These are phyloP conservation scores for Melocanna baccifera DNA, from an alignment of 176 grass and related monocot genomes.

Conservation along the genomic window DNA sequence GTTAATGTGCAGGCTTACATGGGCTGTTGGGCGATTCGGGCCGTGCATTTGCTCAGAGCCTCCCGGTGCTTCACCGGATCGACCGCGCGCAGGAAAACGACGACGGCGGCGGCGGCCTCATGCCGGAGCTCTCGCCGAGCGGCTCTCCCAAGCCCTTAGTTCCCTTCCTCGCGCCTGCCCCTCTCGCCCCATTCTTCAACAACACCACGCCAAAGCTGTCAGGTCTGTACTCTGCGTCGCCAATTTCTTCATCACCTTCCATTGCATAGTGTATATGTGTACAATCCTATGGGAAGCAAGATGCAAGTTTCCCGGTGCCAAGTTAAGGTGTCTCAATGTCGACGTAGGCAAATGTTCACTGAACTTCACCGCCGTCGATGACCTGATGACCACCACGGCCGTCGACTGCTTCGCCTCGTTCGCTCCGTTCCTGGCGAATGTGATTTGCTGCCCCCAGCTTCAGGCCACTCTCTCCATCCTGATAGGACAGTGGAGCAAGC, in stretches of 20 bases:
- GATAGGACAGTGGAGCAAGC: conserved; percentile 88
- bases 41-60: conserved; percentile 39
- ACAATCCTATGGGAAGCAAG: not conserved
- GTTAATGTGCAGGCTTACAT: conserved; percentile 49
- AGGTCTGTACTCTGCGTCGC: conserved; percentile 32
- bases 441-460: conserved; percentile 95
- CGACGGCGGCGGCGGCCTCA: conserved; percentile 28
- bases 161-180: conserved; percentile 69
- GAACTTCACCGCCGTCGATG: conserved; percentile 67
- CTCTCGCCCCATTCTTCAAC: conserved; percentile 80
- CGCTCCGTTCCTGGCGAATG: conserved; percentile 86
- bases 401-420: conserved; percentile 79
- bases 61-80: conserved; percentile 26
- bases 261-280: not conserved
- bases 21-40: conserved; percentile 27
- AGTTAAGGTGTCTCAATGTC: not conserved
- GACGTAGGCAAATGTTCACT: conserved; percentile 68
- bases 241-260: not conserved
- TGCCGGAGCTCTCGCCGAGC: conserved; percentile 66
- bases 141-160: conserved; percentile 69
- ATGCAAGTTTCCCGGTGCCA: not conserved
- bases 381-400: conserved; percentile 69
- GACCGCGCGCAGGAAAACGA: conserved; percentile 40
- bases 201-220: conserved; percentile 81
- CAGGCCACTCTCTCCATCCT: conserved; percentile 82